Conservation (phyloP, 2,329 filamentous ascomycete genomes). For the Sphaerulina vaccinii region DNA sequence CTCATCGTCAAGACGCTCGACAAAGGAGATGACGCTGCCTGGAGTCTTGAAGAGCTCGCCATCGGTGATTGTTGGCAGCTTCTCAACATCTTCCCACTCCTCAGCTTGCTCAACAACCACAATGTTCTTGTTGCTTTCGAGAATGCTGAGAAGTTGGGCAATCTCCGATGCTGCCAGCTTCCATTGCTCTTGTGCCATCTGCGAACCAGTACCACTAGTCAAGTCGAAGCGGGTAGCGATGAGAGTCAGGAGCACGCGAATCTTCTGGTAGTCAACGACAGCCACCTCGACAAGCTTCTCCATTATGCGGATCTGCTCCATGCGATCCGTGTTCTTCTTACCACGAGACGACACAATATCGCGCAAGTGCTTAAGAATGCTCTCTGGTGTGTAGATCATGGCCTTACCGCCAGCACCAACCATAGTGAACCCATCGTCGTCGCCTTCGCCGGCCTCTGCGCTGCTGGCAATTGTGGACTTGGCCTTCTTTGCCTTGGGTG, state of each 20-base stretch:
- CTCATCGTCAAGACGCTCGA: constrained; percentile 95
- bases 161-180: constrained; percentile 90
- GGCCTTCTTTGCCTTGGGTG: constrained; percentile 52
- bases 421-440: constrained; percentile 83
- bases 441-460: constrained; percentile 55
- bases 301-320: constrained; percentile 95
- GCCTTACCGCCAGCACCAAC: constrained; percentile 87
- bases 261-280: constrained; percentile 85
- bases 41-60: constrained; percentile 87
- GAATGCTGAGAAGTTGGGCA: constrained; percentile 69
- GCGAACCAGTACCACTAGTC: constrained; percentile 71
- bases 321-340: constrained; percentile 96
- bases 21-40: constrained; percentile 89
- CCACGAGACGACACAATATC: constrained; percentile 92
- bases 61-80: constrained; percentile 69
- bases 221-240: constrained; percentile 95
- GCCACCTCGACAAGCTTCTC: constrained; percentile 92
- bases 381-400: constrained; percentile 90
- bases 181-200: constrained; percentile 97
- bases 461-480: constrained; percentile 52
- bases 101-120: constrained; percentile 89
- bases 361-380: constrained; percentile 94
- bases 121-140: constrained; percentile 76
- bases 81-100: constrained; percentile 99
- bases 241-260: constrained; percentile 85